These are phyloP conservation scores for Euphorbia peplus DNA, from an alignment of 345 rosid species.

Conservation along the genomic window DNA sequence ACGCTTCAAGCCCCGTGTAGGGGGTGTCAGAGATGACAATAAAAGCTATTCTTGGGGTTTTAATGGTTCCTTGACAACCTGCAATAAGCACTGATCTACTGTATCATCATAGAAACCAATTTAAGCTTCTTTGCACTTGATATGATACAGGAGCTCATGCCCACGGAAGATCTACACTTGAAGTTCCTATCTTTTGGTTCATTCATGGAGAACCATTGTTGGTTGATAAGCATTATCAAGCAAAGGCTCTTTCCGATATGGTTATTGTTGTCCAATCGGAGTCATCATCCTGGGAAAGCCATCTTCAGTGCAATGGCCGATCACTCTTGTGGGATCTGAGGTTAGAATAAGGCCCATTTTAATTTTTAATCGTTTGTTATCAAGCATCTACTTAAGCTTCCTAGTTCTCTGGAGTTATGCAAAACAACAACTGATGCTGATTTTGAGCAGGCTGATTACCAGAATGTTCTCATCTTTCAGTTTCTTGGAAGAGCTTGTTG, in stretches of 20 bases:
- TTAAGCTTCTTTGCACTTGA: neutral
- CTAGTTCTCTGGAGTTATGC: neutral
- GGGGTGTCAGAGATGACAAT: too few relatives aligned
- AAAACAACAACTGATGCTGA: neutral
- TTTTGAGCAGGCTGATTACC: neutral
- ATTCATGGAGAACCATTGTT: slow-evolving; percentile 75
- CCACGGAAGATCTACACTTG: slow-evolving; percentile 84
- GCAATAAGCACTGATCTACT: neutral
- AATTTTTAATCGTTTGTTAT: slow-evolving; percentile 9
- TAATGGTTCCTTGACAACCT: neutral
- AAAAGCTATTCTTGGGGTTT: too few relatives aligned
- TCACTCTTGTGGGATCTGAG: slow-evolving; percentile 93
- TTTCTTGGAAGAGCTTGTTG: neutral
- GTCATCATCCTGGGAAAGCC: slow-evolving; percentile 90
- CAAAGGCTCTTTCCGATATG: slow-evolving; percentile 95
- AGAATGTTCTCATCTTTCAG: neutral
- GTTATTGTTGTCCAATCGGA: slow-evolving; percentile 92
- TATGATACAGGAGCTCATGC: slow-evolving; percentile 80
- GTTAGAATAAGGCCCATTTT: slow-evolving; percentile 32
- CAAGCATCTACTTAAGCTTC: neutral
- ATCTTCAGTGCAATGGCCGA: slow-evolving; percentile 92
- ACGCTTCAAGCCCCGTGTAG: too few relatives aligned
- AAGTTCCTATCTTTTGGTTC: slow-evolving; percentile 97
- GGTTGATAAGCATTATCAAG: slow-evolving; percentile 93
- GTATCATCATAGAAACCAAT: neutral